Conservation (phyloP, 805 yeast species). For the Kuraishia floccosa region DNA sequence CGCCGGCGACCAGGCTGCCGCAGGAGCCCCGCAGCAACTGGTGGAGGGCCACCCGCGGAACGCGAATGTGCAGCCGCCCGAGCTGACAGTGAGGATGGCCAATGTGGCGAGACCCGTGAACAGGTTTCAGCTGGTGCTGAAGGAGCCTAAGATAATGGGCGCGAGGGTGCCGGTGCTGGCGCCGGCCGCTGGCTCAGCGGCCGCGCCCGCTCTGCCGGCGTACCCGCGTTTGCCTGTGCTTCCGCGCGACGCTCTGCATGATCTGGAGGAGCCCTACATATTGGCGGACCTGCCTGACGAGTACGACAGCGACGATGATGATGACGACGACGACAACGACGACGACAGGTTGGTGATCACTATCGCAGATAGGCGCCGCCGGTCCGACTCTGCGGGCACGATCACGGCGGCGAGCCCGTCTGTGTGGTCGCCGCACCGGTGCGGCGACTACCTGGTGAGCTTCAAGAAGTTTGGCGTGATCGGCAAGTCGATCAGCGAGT, state of each 20-base stretch:
- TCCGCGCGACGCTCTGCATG: conserved; percentile 4
- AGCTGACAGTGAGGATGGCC: conserved; percentile 29
- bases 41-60: conserved; percentile 3
- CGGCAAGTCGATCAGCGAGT: conserved; percentile 42
- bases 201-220: neutral
- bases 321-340: conserved; percentile 1
- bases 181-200: no score
- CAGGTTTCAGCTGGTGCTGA: conserved; percentile 32
- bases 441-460: neutral
- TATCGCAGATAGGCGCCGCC: neutral
- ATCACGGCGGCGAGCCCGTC: neutral
- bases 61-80: conserved; percentile 26
- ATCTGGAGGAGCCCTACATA: conserved; percentile 7
- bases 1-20: no score
- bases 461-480: conserved; percentile 7
- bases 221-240: neutral
- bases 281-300: conserved; percentile 3
- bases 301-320: conserved; percentile 5
- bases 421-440: neutral
- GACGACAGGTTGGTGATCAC: neutral
- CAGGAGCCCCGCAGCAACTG: conserved; percentile 6
- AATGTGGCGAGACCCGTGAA: conserved; percentile 32
- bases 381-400: neutral
- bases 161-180: no score
- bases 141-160: no score